phyloP scores from a whole-genome alignment of 257 asterid genomes.

The Asclepias syriaca region DNA sequence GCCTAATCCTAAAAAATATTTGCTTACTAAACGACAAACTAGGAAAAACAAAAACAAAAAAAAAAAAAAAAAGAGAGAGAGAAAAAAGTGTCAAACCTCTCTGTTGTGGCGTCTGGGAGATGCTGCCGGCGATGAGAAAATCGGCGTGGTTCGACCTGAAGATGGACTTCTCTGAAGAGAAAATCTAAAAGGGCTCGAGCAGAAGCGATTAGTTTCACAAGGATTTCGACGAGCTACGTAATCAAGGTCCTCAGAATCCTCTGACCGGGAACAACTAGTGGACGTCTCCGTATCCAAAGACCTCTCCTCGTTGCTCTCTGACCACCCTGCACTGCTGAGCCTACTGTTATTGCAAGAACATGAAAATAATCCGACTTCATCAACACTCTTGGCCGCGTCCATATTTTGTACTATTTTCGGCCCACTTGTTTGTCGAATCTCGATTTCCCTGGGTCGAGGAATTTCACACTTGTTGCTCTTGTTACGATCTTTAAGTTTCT shows the following conservation, averaged over 20 bases:
- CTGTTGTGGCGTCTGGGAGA: slow-evolving; percentile 52
- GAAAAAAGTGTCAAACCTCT: slow-evolving; percentile 39
- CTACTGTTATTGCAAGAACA: slow-evolving; percentile 28
- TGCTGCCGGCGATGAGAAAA: slow-evolving; percentile 54
- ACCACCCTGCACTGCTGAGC: slow-evolving; percentile 39
- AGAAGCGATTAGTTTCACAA: slow-evolving; percentile 16
- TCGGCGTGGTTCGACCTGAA: slow-evolving; percentile 54
- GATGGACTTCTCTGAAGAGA: slow-evolving; percentile 43
- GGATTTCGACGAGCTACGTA: background rate
- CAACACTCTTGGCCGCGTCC: background rate
- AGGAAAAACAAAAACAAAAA: no score
- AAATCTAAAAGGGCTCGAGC: slow-evolving; percentile 43
- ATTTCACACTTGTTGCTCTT: slow-evolving; percentile 36
- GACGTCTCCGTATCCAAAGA: slow-evolving; percentile 36
- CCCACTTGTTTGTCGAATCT: background rate
- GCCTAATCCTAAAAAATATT: background rate
- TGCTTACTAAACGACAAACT: background rate
- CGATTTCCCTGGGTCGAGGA: background rate
- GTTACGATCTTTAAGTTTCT: slow-evolving; percentile 54
- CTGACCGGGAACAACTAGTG: slow-evolving; percentile 29
- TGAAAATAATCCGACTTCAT: slow-evolving; percentile 9
- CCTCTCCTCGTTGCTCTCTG: slow-evolving; percentile 38
- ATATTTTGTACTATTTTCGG: background rate
- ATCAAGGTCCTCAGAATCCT: slow-evolving; percentile 18
- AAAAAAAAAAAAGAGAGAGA: no score